These are phyloP conservation scores for Leccinum pseudoinsigne DNA, from an alignment of 1,284 basidiomycete genomes.

Conservation along the genomic window DNA sequence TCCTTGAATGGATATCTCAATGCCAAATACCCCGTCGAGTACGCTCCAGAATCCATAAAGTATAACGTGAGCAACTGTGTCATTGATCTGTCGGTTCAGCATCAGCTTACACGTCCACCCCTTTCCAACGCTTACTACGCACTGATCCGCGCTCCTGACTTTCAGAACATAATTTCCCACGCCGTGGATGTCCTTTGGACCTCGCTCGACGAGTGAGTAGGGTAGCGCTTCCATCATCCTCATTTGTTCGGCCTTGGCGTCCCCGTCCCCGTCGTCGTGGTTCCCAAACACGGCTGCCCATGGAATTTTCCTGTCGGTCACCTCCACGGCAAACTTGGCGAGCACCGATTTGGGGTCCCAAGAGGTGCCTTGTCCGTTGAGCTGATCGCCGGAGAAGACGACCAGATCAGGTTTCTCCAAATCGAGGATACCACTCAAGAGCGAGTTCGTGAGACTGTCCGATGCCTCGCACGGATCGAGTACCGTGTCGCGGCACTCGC, in stretches of 20 bases:
- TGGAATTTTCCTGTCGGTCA: slow-evolving; percentile 76
- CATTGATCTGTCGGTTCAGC: slow-evolving; percentile 54
- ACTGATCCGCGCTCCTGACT: slow-evolving; percentile 76
- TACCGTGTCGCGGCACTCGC: slow-evolving; percentile 68
- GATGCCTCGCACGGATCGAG: slow-evolving; percentile 57
- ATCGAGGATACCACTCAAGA: slow-evolving; percentile 74
- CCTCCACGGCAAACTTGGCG: slow-evolving; percentile 82
- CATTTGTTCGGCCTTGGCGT: slow-evolving; percentile 65
- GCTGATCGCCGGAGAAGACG: slow-evolving; percentile 84
- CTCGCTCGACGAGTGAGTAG: slow-evolving; percentile 78
- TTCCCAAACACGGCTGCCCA: slow-evolving; percentile 95
- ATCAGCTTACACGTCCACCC: slow-evolving; percentile 7
- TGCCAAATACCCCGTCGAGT: slow-evolving; percentile 54
- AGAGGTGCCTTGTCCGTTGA: slow-evolving; percentile 85
- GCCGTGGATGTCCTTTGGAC: slow-evolving; percentile 82
- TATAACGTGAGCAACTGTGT: slow-evolving; percentile 89
- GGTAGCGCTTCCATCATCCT: slow-evolving; percentile 77
- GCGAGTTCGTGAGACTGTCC: slow-evolving; percentile 72
- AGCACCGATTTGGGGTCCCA: slow-evolving; percentile 88
- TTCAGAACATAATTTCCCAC: slow-evolving; percentile 86
- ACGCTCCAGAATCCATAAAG: slow-evolving; percentile 89
- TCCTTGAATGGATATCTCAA: no score
- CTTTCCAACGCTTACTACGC: neutral
- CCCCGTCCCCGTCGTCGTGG: slow-evolving; percentile 80
- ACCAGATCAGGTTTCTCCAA: slow-evolving; percentile 88